Percentiles rank a stretch among this genome's conserved stretches.
phyloP scores from a whole-genome alignment of 257 asterid species.

The Solanum microdontum region DNA sequence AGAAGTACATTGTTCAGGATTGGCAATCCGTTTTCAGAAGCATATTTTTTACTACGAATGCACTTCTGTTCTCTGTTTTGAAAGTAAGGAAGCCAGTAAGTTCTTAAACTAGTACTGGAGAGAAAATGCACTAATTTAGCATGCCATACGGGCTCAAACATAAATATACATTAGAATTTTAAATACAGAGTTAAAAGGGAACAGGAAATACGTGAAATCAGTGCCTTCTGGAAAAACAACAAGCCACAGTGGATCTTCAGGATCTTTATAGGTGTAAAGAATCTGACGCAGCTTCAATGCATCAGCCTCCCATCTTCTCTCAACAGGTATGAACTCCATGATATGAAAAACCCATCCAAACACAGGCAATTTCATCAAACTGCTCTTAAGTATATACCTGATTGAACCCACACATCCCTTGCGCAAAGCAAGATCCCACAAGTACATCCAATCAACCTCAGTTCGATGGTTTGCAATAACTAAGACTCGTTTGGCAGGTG shows the following conservation, averaged over 20 bases:
- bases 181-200: slow-evolving; percentile 6
- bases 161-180: neutral
- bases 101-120: neutral
- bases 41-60: slow-evolving; percentile 59
- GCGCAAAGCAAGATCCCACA: slow-evolving; percentile 86
- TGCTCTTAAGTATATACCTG: slow-evolving; percentile 72
- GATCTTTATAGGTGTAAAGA: slow-evolving; percentile 46
- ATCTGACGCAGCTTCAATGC: slow-evolving; percentile 36
- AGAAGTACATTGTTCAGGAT: slow-evolving; percentile 68
- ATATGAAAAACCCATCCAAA: slow-evolving; percentile 89
- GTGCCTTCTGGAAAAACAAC: slow-evolving; percentile 95
- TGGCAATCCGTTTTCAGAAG: slow-evolving; percentile 73
- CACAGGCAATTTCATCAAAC: slow-evolving; percentile 77
- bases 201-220: slow-evolving; percentile 63
- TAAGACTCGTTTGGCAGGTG: slow-evolving; percentile 50
- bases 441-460: slow-evolving; percentile 95
- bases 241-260: slow-evolving; percentile 75
- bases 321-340: slow-evolving; percentile 80
- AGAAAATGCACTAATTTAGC: neutral
- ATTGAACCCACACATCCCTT: slow-evolving; percentile 58
- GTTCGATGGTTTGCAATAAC: slow-evolving; percentile 81
- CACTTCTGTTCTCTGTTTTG: slow-evolving; percentile 75
- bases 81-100: neutral
- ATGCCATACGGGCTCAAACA: neutral
- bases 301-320: slow-evolving; percentile 89